Evolutionary conservation across 768 basidiomycete species (phyloP), one percentile per base, ranked within the genome.

Genomic region (Lactifluus hygrophoroides): DNA sequence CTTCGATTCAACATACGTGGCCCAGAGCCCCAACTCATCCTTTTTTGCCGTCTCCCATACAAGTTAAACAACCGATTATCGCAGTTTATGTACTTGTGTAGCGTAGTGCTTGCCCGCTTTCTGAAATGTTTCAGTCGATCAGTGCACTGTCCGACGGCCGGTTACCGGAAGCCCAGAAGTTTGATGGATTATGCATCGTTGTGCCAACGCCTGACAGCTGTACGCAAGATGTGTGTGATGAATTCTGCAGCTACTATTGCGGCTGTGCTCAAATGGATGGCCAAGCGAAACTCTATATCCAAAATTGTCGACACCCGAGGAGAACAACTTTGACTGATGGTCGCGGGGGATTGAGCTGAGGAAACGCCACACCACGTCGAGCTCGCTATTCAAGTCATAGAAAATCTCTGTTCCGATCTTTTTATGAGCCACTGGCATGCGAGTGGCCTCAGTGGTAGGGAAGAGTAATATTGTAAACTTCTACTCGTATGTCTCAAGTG

Each of bases 1-100:
- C n/a, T n/a, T n/a, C n/a, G n/a, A n/a, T 64, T 56, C 53, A 37
- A 38, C 49, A 45, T 59, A 55, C 65, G 54, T 19, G 45, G 34
- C 51, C 49, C 27, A 11, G 7, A 27, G 37, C 51, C 21, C 11
- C 32, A 28, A 21, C 46, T 21, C 40, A 37, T 43, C 46, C 46
- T 28, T 45, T 55, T 34, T 32, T 44, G 28, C 38, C 57, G 42
- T 58, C 63, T 54, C 54, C 60, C 57, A 63, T 61, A 63, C 47
- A 49, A 59, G 54, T 55, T 55, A 62, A 59, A 63, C 56, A 19
- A 45, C 66, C 47, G 54, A 63, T 49, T 47, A 64, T 58, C 38
- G 55, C 64, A 59, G 66, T 54, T 45, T 66, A 55, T 68, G 66
- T 66, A 69, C 68, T 69, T 69, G 62, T 70, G 69, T 70, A 70